phyloP scores from a whole-genome alignment of 257 asterid species.

The Marsdenia floribunda region DNA sequence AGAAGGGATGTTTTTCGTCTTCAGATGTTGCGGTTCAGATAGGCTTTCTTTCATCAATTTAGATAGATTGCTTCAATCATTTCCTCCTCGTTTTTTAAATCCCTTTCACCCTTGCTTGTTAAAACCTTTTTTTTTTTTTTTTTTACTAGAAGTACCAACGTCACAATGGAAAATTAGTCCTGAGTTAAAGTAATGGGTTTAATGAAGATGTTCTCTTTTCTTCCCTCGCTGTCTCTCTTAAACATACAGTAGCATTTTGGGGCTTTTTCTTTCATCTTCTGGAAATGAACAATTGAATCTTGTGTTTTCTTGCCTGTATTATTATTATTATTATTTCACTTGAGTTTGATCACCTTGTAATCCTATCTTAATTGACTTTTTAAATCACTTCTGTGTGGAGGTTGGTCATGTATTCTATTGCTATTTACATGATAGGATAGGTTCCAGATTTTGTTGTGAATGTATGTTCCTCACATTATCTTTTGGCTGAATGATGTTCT shows the following conservation, averaged over 20 bases:
- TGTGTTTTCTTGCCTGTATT: neutral
- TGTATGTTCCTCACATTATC: neutral
- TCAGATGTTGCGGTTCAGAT: neutral
- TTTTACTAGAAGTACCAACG: too few species aligned
- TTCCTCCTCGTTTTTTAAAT: neutral
- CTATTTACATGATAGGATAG: neutral
- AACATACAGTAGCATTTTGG: neutral
- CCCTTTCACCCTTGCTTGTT: neutral
- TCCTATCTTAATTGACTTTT: neutral
- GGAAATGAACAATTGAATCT: neutral
- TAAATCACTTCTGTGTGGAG: neutral
- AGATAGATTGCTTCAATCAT: neutral
- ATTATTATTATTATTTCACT: neutral
- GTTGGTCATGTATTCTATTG: neutral
- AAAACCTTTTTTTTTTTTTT: too few species aligned
- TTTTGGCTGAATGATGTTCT: neutral
- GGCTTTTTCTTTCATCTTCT: neutral
- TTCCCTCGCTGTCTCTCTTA: neutral
- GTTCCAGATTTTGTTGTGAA: neutral
- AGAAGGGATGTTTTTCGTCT: neutral
- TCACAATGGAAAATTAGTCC: too few species aligned
- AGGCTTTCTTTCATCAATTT: neutral
- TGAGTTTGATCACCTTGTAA: neutral
- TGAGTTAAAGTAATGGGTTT: too few species aligned
- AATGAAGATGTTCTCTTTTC: too few species aligned